These are phyloP conservation scores for Voacanga thouarsii DNA, from an alignment of 257 asterid species.

Conservation along the genomic window DNA sequence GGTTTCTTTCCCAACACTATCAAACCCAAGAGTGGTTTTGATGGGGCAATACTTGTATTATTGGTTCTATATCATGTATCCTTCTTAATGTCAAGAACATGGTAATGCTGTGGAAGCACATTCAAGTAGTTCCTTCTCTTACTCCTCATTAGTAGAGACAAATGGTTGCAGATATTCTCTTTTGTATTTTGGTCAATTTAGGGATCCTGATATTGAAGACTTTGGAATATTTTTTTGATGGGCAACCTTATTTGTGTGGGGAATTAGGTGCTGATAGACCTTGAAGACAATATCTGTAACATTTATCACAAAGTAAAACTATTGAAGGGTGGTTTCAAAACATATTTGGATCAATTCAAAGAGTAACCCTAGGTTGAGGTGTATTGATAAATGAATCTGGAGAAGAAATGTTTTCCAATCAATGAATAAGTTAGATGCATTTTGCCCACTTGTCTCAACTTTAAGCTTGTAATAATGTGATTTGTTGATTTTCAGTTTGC, in stretches of 20 bases:
- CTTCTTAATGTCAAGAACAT: neutral
- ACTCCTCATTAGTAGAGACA: neutral
- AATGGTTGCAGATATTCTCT: neutral
- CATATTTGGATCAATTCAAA: neutral
- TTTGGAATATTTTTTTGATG: neutral
- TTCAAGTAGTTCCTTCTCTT: neutral
- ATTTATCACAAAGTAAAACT: neutral
- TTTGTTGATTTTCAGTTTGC: neutral
- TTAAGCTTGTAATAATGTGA: neutral
- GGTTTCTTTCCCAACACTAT: neutral
- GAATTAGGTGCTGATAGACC: neutral
- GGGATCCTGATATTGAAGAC: neutral
- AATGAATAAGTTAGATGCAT: neutral
- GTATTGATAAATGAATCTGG: neutral
- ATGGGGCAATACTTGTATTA: neutral
- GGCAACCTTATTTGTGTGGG: neutral
- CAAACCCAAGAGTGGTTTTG: neutral
- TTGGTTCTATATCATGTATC: neutral
- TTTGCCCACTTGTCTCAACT: neutral
- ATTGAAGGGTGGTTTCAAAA: neutral
- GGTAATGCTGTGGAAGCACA: neutral
- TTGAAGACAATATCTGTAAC: neutral
- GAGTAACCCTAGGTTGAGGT: neutral
- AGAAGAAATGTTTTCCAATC: neutral
- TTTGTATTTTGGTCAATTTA: neutral